phyloP scores from a whole-genome alignment of 1,284 basidiomycete species.

The Vanrija pseudolonga region DNA sequence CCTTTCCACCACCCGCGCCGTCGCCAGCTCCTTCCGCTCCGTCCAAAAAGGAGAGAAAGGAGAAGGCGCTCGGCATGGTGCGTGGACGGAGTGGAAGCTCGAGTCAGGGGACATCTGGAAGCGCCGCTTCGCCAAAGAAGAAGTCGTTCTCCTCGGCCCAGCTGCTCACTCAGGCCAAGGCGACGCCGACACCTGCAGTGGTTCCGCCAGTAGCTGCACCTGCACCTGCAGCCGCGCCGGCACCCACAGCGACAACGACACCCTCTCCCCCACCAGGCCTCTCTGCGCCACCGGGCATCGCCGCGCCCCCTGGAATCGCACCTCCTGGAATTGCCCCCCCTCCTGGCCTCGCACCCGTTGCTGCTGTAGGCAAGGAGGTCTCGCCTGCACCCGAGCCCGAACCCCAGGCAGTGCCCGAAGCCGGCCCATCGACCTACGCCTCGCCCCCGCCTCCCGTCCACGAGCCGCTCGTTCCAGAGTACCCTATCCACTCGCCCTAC shows the following conservation, averaged over 20 bases:
- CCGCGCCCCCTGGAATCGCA: conserved; percentile 15
- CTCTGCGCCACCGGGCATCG: conserved; percentile 42
- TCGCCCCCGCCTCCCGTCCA: conserved; percentile 17
- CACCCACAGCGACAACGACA: conserved; percentile 28
- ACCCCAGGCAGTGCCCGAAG: conserved; percentile 18
- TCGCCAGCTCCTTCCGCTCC: conserved; percentile 59
- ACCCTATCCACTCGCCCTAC: conserved; percentile 66
- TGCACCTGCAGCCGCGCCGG: not conserved
- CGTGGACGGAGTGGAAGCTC: conserved; percentile 37
- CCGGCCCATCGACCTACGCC: conserved; percentile 37
- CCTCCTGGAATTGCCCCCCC: conserved; percentile 13
- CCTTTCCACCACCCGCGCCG: conserved; percentile 56
- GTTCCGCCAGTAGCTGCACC: not conserved
- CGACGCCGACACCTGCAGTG: not conserved
- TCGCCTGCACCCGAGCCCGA: not conserved
- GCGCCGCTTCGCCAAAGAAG: conserved; percentile 40
- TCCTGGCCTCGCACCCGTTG: conserved; percentile 8
- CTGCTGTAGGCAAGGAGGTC: not conserved
- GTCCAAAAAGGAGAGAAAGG: conserved; percentile 16
- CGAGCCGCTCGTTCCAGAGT: conserved; percentile 15
- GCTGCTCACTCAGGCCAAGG: too few species aligned
- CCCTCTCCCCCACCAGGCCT: conserved; percentile 55
- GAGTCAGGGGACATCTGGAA: conserved; percentile 22
- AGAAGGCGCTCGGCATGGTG: conserved; percentile 27
- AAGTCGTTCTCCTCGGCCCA: conserved; percentile 15